phyloP scores from a whole-genome alignment of 768 basidiomycete species.

The Tephrocybe sp. region DNA sequence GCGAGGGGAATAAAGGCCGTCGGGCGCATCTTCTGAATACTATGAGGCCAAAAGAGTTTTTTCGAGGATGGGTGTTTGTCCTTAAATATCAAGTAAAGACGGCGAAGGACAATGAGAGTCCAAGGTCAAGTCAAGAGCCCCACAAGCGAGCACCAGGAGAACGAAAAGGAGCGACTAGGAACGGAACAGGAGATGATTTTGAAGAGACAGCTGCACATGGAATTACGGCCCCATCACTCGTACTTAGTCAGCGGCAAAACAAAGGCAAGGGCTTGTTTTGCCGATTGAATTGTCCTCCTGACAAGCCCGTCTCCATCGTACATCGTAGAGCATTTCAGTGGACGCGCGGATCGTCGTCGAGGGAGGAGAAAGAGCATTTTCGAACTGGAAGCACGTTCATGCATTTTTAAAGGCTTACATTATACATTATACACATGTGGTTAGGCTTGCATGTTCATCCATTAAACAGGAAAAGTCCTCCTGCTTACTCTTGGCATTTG shows the following conservation, averaged over 20 bases:
- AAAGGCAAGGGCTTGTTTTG: slow-evolving; percentile 3
- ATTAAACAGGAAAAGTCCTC: too few relatives aligned
- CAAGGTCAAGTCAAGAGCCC: too few relatives aligned
- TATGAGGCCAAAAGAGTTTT: not conserved
- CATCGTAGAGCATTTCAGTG: not conserved
- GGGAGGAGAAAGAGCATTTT: not conserved
- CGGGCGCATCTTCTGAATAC: too few relatives aligned
- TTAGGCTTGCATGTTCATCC: too few relatives aligned
- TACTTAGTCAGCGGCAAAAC: slow-evolving; percentile 6
- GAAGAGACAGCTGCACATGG: slow-evolving; percentile 3
- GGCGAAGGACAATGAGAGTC: not conserved
- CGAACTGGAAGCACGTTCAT: too few relatives aligned
- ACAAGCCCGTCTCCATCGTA: not conserved
- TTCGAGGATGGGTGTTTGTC: too few relatives aligned
- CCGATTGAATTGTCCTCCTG: slow-evolving; percentile 1
- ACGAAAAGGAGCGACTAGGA: slow-evolving; percentile 1
- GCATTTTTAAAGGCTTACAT: too few relatives aligned
- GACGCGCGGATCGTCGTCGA: too few relatives aligned
- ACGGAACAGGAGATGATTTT: slow-evolving; percentile 3
- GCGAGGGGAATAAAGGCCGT: slow-evolving; percentile 16
- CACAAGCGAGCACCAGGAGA: not conserved
- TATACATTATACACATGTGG: too few relatives aligned
- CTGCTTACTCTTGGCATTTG: too few relatives aligned
- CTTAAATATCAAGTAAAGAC: not conserved
- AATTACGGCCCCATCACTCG: slow-evolving; percentile 10